Percentiles rank a stretch among this genome's conserved stretches.
Conservation (phyloP, 192 early-diverging fungal genomes). For the Chytriomyces confervae region DNA sequence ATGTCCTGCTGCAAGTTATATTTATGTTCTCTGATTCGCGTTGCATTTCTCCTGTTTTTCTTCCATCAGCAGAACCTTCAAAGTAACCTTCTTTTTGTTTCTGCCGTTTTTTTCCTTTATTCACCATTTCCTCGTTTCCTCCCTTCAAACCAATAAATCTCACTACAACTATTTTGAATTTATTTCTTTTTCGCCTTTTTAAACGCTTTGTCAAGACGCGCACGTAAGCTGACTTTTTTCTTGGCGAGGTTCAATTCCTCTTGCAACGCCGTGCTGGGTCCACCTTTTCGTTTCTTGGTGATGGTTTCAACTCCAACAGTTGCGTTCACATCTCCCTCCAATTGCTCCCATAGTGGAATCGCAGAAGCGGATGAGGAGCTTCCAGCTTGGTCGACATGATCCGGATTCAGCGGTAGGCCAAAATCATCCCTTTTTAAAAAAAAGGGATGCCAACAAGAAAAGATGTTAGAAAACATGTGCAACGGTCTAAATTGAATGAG, state of each 20-base stretch:
- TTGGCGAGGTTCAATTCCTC: constrained; percentile 20
- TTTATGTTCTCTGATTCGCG: not conserved
- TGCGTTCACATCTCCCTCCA: constrained; percentile 21
- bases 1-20: not conserved
- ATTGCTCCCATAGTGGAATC: constrained; percentile 21
- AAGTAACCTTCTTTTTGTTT: not conserved
- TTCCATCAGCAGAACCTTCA: too few species aligned
- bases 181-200: constrained; percentile 9
- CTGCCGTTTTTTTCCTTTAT: not conserved
- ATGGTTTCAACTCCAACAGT: constrained; percentile 4
- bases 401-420: constrained; percentile 24
- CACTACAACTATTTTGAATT: not conserved
- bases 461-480: not conserved
- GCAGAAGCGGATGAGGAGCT: not conserved
- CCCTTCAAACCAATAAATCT: too few species aligned
- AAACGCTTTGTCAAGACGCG: constrained; percentile 10
- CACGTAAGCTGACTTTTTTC: constrained; percentile 2
- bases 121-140: too few species aligned
- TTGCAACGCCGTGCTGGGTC: constrained; percentile 18
- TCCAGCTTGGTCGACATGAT: not conserved
- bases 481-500: not conserved
- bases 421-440: constrained; percentile 17
- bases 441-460: not conserved
- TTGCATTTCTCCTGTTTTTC: too few species aligned
- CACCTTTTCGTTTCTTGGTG: constrained; percentile 1